Base-by-base conservation (phyloP, 352 stramenopile genomes). In the Globisporangium nunn region DNA sequence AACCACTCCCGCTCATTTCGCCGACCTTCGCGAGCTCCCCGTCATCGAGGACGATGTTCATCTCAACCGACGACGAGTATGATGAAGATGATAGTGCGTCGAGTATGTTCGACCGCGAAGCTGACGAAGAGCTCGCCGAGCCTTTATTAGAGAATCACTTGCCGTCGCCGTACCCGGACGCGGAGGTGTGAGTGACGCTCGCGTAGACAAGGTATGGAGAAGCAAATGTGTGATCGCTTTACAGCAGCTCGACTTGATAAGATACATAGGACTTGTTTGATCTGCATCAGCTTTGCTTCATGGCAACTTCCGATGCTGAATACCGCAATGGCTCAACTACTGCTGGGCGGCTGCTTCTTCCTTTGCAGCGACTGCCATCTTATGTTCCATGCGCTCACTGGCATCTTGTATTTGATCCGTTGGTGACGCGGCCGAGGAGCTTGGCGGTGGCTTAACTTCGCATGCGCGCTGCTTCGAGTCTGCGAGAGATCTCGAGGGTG, bases 51-150 rank as follows among this genome's bases (percentile, higher is more conserved):
- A 66, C 66, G 57, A 83, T 70, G 70, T 66, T 69, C 61, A 72
- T 78, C 52, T 67, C 80, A 52, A 79, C 78, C 0, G 76, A 87
- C 45, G 64, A 74, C 28, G 68, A 73, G 18, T 64, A 84, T 17
- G 66, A 77, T 23, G 23, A 23, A 29, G 56, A 59, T 2, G 56
- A 52, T 37, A 67, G 6, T 23, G 47, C 50, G 31, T 17, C 64
- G 12, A 14, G 50, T 2, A 40, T 31, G 28, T 70, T 79, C 40
- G 61, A 63, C 3, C 59, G 61, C 3, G 62, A 68, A 15, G 66
- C 68, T n/a, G 53, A 54, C 14, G 66, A 75, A 40, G 73, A 66
- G 18, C 61, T 87, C 18, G 67, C 65, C 0, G 78, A 90, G 51
- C 71, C 78, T 6, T 62, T 89, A 44, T 64, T 91, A 6, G 56